These are phyloP conservation scores for Amanita phalloides DNA, from an alignment of 768 basidiomycete genomes.

Conservation along the genomic window DNA sequence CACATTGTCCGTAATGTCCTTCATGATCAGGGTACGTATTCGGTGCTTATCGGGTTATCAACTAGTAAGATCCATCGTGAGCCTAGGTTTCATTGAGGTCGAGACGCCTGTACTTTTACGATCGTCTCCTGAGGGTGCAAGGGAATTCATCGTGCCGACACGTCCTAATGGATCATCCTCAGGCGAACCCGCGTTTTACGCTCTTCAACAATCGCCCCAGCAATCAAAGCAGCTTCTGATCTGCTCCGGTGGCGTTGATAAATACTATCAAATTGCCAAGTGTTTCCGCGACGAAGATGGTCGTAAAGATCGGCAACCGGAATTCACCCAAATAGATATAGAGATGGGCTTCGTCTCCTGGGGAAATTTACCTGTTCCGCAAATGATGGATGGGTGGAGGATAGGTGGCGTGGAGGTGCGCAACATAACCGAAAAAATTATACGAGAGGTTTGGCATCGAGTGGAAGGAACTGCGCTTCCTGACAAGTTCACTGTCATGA, in stretches of 20 bases:
- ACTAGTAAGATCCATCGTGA: slow-evolving; percentile 2
- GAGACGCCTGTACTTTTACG: slow-evolving; percentile 88
- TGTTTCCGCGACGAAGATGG: slow-evolving; percentile 97
- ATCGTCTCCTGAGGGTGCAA: slow-evolving; percentile 89
- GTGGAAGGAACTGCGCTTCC: slow-evolving; percentile 55
- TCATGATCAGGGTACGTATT: slow-evolving; percentile 50
- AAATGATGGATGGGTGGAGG: slow-evolving; percentile 43
- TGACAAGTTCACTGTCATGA: slow-evolving; percentile 66
- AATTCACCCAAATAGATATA: slow-evolving; percentile 94
- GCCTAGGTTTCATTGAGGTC: slow-evolving; percentile 78
- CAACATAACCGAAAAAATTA: slow-evolving; percentile 63
- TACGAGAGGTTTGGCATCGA: slow-evolving; percentile 67
- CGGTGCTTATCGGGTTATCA: slow-evolving; percentile 6
- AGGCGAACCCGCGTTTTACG: slow-evolving; percentile 55
- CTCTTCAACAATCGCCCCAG: slow-evolving; percentile 90
- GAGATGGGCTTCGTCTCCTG: slow-evolving; percentile 95
- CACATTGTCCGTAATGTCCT: slow-evolving; percentile 65
- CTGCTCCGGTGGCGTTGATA: slow-evolving; percentile 80
- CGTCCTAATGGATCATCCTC: slow-evolving; percentile 28
- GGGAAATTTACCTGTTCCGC: slow-evolving; percentile 28
- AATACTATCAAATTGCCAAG: slow-evolving; percentile 86
- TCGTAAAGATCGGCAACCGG: slow-evolving; percentile 89
- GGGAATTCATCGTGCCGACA: slow-evolving; percentile 87
- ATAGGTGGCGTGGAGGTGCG: slow-evolving; percentile 84
- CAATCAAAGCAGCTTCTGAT: slow-evolving; percentile 93